Conservation (phyloP, 345 rosid species). For the Aegle marmelos region DNA sequence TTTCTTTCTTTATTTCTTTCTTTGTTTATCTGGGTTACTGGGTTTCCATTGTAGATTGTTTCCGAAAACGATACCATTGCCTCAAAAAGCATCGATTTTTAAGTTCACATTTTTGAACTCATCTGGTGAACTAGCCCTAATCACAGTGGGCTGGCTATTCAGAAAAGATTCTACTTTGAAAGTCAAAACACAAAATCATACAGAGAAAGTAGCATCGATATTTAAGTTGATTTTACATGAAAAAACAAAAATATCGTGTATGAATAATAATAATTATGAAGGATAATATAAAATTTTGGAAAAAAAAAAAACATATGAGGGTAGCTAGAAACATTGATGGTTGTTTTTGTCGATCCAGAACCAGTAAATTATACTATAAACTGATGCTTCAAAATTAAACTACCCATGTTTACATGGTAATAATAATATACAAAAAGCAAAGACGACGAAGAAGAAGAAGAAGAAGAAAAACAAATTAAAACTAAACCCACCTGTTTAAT, state of each 20-base stretch:
- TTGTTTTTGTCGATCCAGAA: too few relatives aligned
- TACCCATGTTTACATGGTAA: conserved; percentile 5
- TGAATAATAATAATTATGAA: too few relatives aligned
- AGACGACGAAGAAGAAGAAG: neutral
- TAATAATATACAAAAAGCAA: neutral
- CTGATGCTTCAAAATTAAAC: conserved; percentile 7
- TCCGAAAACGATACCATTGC: neutral
- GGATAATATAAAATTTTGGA: too few relatives aligned
- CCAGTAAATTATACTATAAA: too few relatives aligned
- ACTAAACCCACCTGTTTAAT: conserved; percentile 2
- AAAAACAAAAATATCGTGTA: neutral
- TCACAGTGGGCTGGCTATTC: neutral
- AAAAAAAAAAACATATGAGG: too few relatives aligned
- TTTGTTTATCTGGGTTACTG: neutral
- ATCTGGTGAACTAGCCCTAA: neutral
- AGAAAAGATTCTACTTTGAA: neutral
- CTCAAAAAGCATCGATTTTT: neutral
- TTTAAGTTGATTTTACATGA: neutral
- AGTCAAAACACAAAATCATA: neutral
- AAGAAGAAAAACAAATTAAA: neutral
- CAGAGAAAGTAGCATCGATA: neutral
- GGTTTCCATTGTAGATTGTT: neutral
- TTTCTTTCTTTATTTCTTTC: neutral
- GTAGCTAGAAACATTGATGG: too few relatives aligned
- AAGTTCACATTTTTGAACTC: neutral